Percentiles rank a stretch among this genome's conserved stretches.
Evolutionary conservation across 78 protist species (phyloP).

Genomic region (Cyanophora paradoxa): DNA sequence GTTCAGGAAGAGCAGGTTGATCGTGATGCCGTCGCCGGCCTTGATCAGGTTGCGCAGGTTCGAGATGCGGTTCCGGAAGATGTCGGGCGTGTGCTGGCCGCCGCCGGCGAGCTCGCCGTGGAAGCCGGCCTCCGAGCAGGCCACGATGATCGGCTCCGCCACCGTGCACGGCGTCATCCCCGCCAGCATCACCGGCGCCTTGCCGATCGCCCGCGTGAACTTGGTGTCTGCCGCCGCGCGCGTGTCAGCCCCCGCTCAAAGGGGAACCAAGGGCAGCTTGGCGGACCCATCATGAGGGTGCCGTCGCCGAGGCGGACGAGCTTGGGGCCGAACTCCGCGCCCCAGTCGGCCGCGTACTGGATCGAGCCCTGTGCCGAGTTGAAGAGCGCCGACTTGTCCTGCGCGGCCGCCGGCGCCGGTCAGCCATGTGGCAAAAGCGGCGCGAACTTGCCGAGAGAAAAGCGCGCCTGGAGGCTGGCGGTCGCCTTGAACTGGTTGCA

Average conservation of each 20-base stretch:
- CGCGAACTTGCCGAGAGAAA: neutral
- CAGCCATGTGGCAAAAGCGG: neutral
- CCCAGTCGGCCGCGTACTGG: slow-evolving; percentile 21
- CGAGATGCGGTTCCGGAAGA: slow-evolving; percentile 8
- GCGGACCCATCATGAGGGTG: neutral
- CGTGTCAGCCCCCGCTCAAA: neutral
- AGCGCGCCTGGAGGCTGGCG: neutral
- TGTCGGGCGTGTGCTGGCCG: slow-evolving; percentile 18
- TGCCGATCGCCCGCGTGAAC: slow-evolving; percentile 14
- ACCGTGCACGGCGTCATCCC: slow-evolving; percentile 61
- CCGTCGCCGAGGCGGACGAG: slow-evolving; percentile 7
- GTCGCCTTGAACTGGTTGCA: neutral
- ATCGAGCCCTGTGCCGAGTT: neutral
- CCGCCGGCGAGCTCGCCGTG: slow-evolving; percentile 50
- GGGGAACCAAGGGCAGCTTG: neutral
- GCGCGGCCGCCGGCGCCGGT: neutral
- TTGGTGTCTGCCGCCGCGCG: slow-evolving; percentile 26
- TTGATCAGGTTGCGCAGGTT: neutral
- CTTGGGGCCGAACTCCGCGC: slow-evolving; percentile 25
- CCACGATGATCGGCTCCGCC: slow-evolving; percentile 13
- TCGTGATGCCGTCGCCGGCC: slow-evolving; percentile 40
- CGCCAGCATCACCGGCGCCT: slow-evolving; percentile 43
- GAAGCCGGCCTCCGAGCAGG: slow-evolving; percentile 41
- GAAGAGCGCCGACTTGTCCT: slow-evolving; percentile 13
- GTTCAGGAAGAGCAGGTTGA: slow-evolving; percentile 58